A percentile compares a stretch with the other conserved stretches of the same genome.
These are phyloP conservation scores for Scutellaria minor DNA, from an alignment of 257 asterid species.

Conservation along the genomic window DNA sequence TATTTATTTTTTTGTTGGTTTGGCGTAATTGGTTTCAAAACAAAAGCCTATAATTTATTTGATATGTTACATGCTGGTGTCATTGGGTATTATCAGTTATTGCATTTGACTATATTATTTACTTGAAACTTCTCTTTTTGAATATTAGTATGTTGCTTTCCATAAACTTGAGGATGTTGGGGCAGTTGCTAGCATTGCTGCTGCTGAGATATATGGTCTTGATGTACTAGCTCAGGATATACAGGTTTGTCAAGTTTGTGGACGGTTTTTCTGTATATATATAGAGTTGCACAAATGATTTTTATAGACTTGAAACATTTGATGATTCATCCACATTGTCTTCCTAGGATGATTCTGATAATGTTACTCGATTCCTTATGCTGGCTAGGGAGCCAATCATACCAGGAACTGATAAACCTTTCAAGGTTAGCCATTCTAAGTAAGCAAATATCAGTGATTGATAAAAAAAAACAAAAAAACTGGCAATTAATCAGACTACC, in stretches of 20 bases:
- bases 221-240: constrained; percentile 88
- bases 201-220: constrained; percentile 81
- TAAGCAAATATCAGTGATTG: constrained; percentile 5
- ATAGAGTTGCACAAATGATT: constrained; percentile 12
- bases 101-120: constrained; percentile 14
- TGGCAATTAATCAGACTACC: background rate
- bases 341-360: constrained; percentile 90
- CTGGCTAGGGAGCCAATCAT: constrained; percentile 98
- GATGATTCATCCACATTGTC: constrained; percentile 19
- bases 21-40: constrained; percentile 1
- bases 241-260: constrained; percentile 63
- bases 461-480: background rate
- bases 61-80: constrained; percentile 6
- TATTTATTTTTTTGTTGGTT: background rate
- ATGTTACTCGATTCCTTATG: constrained; percentile 95
- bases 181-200: constrained; percentile 94
- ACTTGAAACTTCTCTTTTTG: constrained; percentile 25
- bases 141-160: constrained; percentile 70
- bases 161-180: constrained; percentile 84
- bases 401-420: constrained; percentile 90
- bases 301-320: constrained; percentile 20
- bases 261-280: constrained; percentile 1
- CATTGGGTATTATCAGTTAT: constrained; percentile 7
- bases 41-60: background rate
- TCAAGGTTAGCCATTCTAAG: constrained; percentile 67